Conservation (phyloP, 768 basidiomycete genomes). For the Flagelloscypha sp. region DNA sequence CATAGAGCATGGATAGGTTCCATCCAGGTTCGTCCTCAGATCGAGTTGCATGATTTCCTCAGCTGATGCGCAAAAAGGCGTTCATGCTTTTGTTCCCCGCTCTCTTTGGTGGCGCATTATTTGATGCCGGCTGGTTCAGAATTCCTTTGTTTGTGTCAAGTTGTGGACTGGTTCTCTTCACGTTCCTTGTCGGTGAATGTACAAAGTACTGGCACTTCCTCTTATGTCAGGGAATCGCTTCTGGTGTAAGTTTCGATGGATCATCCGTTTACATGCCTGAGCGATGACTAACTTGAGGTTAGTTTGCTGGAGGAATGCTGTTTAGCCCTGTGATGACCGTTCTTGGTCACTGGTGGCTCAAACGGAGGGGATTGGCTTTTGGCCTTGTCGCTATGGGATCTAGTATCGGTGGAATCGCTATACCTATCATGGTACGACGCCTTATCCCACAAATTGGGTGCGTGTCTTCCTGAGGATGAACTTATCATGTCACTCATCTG, state of each 20-base stretch:
- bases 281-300: no score
- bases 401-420: conserved; percentile 52
- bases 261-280: conserved; percentile 11
- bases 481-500: no score
- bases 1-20: conserved; percentile 79
- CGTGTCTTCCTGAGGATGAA: conserved; percentile 24
- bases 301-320: conserved; percentile 33
- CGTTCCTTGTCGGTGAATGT: conserved; percentile 66
- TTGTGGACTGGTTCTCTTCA: conserved; percentile 40
- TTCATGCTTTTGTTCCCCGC: conserved; percentile 55
- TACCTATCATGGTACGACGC: conserved; percentile 49
- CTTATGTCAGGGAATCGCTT: conserved; percentile 61
- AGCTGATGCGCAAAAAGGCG: conserved; percentile 33
- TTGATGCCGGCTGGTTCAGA: conserved; percentile 65
- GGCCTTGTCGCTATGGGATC: conserved; percentile 49
- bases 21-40: conserved; percentile 38
- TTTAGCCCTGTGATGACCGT: conserved; percentile 45
- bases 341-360: conserved; percentile 59
- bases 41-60: conserved; percentile 29
- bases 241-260: conserved; percentile 41
- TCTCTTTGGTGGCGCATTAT: conserved; percentile 56
- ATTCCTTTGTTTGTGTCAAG: conserved; percentile 41
- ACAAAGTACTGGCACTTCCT: conserved; percentile 71
- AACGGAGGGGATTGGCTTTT: conserved; percentile 42
- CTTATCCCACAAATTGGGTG: conserved; percentile 49